Evolutionary conservation across 768 basidiomycete genomes (phyloP), one percentile per base, ranked within the genome.

Genomic region (Ramaria rubella): DNA sequence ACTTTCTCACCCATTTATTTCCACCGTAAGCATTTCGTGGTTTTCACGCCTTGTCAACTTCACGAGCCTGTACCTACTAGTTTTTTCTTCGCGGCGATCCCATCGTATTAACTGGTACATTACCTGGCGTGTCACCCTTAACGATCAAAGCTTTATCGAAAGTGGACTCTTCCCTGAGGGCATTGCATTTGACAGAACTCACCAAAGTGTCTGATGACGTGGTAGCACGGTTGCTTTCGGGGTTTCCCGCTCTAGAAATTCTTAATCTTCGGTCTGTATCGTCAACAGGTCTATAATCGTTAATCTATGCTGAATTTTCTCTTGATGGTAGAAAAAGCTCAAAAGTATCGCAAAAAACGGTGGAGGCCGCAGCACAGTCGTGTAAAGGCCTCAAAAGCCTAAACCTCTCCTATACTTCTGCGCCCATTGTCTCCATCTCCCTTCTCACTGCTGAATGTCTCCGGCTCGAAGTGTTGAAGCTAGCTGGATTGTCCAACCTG

Each of bases 391-490:
- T 88, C 31, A 71, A 63, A 12, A 65, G 70, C 1, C 62, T 85
- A 46, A 86, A 87, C 60, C 65, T 87, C 33, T 85, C 77, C 61
- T 81, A 81, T 58, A 88, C 86, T 2, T 72, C 79, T 3, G 75
- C 77, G 4, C 67, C 78, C 1, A 80, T 84, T 0, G 56, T 60
- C 1, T 76, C 80, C 15, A 64, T 87, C 7, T 70, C 73, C 1
- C 68, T 73, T 8, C 61, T 84, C 17, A 65, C 83, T 0, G 62
- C 68, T 4, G 67, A 64, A 46, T 75, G 77, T 57, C 60, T 63
- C 21, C 61, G 71, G 8, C 59, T 87, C 17, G 73, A 81, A 61
- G 76, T 80, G 1, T 64, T 87, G 40, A 87, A 87, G 63, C 66
- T 83, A 4, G 82, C 85, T 3, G 82, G 81, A 5, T 76, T 86